These are phyloP conservation scores for Botrytis fabae DNA, from an alignment of 2,329 filamentous ascomycete species.

Conservation along the genomic window DNA sequence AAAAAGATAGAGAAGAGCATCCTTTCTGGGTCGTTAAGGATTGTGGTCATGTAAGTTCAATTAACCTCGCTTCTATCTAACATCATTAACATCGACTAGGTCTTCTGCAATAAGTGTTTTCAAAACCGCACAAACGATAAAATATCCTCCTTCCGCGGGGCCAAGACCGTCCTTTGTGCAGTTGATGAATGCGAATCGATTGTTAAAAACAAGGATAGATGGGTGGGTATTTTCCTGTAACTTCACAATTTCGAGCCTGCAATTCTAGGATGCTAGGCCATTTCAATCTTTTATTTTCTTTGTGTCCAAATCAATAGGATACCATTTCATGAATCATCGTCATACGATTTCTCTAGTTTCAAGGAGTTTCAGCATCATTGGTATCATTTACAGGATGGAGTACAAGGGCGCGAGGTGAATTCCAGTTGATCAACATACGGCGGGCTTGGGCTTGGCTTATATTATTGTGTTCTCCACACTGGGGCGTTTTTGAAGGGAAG, in stretches of 20 bases:
- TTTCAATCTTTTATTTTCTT: background rate
- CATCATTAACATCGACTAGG: slow-evolving; percentile 46
- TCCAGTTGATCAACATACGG: background rate
- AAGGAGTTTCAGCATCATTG: slow-evolving; percentile 12
- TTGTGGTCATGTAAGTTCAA: slow-evolving; percentile 79
- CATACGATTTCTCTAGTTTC: background rate
- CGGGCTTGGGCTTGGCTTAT: slow-evolving; percentile 5
- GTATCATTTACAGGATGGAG: slow-evolving; percentile 13
- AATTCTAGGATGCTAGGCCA: background rate
- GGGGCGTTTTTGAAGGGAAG: slow-evolving; percentile 8
- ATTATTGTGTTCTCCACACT: background rate
- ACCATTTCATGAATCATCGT: background rate
- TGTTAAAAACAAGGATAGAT: slow-evolving; percentile 54
- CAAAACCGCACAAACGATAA: slow-evolving; percentile 48
- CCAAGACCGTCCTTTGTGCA: slow-evolving; percentile 46
- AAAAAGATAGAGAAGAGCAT: slow-evolving; percentile 61
- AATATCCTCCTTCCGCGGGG: slow-evolving; percentile 4
- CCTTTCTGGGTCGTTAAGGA: slow-evolving; percentile 90
- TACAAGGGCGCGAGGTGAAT: background rate
- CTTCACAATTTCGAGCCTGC: background rate
- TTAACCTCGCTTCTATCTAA: slow-evolving; percentile 14
- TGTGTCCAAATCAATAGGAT: background rate
- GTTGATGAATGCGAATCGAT: slow-evolving; percentile 59
- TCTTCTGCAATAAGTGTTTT: slow-evolving; percentile 63
- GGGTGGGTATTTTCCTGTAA: slow-evolving; percentile 59